Evolutionary conservation across 495 filamentous ascomycete genomes (phyloP), one percentile per base, ranked within the genome.

Genomic region (Penicillium lividum): DNA sequence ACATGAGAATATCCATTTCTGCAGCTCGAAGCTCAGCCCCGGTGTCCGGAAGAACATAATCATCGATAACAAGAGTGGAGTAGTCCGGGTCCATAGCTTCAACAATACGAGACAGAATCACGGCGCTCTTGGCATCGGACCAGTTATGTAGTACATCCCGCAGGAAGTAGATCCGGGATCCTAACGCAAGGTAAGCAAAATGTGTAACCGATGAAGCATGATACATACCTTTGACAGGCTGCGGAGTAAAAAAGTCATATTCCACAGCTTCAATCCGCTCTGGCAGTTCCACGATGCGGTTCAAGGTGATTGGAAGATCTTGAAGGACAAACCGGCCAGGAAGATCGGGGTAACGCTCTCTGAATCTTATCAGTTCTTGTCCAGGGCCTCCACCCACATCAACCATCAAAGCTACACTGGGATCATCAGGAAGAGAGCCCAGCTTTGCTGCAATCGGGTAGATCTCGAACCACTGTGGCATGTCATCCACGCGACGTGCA

Each of bases 361-460:
- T 65, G 47, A 82, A 48, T 16, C 68, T 68, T 16, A 67, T 56
- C n/a, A 79, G 55, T 51, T 84, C 78, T 40, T 82, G 77, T 0
- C 82, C 82, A 6, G 65, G 58, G 8, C 68, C 72, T 7, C 80
- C 82, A 43, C 72, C 81, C 0, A 83, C 68, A 64, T 86, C 83
- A 13, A 84, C 80, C 5, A 85, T 60, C 13, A 84, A 58, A 27
- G 36, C 29, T n/a, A n/a, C 30, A 22, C 42, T 29, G 5, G 52
- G 27, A 2, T 53, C 38, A 5, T 43, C 15, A 3, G 38, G 54
- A 10, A 74, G 70, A 16, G 61, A 51, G 1, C 64, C 48, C 13
- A 65, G 27, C 10, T 42, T 58, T 4, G 46, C 30, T 40, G 56
- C 38, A 25, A 30, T 48, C 9, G 62, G 59, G 25, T 56, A 65